A percentile compares a stretch with the other conserved stretches of the same genome.
Conservation (phyloP, 805 yeast genomes). For the Metschnikowia corniflorae region DNA sequence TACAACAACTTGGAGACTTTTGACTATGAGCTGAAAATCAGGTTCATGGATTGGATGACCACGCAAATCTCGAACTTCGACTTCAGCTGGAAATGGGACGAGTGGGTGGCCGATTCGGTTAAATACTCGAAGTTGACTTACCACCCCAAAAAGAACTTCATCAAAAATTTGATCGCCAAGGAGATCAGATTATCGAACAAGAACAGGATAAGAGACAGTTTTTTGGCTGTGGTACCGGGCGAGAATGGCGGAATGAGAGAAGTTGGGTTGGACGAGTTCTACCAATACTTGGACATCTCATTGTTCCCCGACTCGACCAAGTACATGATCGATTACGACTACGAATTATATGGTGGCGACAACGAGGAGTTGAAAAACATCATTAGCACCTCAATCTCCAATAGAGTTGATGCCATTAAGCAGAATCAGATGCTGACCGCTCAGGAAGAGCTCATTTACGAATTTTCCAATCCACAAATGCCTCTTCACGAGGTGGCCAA, state of each 20-base stretch:
- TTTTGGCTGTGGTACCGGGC: slow-evolving; percentile 36
- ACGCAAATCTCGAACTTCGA: slow-evolving; percentile 91
- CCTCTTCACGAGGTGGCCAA: slow-evolving; percentile 37
- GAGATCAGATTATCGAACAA: slow-evolving; percentile 82
- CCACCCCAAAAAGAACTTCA: slow-evolving; percentile 72
- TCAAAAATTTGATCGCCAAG: slow-evolving; percentile 74
- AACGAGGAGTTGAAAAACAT: slow-evolving; percentile 25
- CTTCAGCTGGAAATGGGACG: slow-evolving; percentile 97
- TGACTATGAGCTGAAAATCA: slow-evolving; percentile 68
- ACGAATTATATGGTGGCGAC: slow-evolving; percentile 31
- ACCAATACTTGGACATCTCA: slow-evolving; percentile 37
- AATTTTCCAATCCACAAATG: slow-evolving; percentile 33
- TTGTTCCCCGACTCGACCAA: slow-evolving; percentile 29
- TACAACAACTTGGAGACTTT: slow-evolving; percentile 62
- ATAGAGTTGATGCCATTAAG: slow-evolving; percentile 22
- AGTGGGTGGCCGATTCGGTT: slow-evolving; percentile 71
- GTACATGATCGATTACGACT: slow-evolving; percentile 33
- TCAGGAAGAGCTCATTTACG: slow-evolving; percentile 38
- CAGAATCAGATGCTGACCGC: slow-evolving; percentile 25
- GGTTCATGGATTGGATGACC: slow-evolving; percentile 87
- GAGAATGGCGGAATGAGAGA: slow-evolving; percentile 19
- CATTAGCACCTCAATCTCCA: slow-evolving; percentile 24
- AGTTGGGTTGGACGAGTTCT: slow-evolving; percentile 33
- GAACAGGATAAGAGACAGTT: slow-evolving; percentile 64
- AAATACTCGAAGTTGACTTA: slow-evolving; percentile 43